Base-by-base conservation (phyloP, 768 basidiomycete species). In the Xerocomus brunneocitrinus region DNA sequence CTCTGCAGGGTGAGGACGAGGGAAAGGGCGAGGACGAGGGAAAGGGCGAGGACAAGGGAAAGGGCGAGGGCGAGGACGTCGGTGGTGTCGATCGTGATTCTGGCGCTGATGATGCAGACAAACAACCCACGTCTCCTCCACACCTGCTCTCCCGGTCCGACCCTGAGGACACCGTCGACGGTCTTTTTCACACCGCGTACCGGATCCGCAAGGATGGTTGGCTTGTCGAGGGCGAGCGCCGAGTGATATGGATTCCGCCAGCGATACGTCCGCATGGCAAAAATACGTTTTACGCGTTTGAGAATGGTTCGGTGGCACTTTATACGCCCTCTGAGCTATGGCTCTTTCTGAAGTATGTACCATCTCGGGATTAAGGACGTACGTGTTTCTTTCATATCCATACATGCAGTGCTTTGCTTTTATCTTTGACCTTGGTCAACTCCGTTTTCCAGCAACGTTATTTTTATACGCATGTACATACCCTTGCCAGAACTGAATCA, bases 131-230 rank as follows among this genome's bases (percentile, higher is more conserved):
- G 13, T 8, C 41, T 27, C 12, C 40, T 22, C 24, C 25, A 25
- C 41, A 42, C n/a, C 50, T 61, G 9, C 22, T 57, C n/a, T 51
- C 53, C 7, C 47, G 30, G 16, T 47, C 50, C 1, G 59, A 61
- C 34, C 55, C 56, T 0, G 55, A 48, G 1, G 60, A 61, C 28
- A 40, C 24, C 3, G 6, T 43, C 25, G 59, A 61, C 34, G 4
- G 24, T 13, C 28, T 40, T 22, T 48, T 52, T 3, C 50, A 45
- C 28, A 61, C 55, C 16, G 5, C 59, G 0, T 61, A 54, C 30
- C 55, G 50, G n/a, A 45, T 61, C 8, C 60, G 50, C 3, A 61
- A 58, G 49, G 62, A 61, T 4, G 62, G 62, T 3, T 64, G 58
- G 62, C 58, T 62, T 14, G 55, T 55, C 41, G 41, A 42, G 24